Evolutionary conservation across 192 early-diverging fungal genomes (phyloP).

Genomic region (Gamsiella multidivaricata): DNA sequence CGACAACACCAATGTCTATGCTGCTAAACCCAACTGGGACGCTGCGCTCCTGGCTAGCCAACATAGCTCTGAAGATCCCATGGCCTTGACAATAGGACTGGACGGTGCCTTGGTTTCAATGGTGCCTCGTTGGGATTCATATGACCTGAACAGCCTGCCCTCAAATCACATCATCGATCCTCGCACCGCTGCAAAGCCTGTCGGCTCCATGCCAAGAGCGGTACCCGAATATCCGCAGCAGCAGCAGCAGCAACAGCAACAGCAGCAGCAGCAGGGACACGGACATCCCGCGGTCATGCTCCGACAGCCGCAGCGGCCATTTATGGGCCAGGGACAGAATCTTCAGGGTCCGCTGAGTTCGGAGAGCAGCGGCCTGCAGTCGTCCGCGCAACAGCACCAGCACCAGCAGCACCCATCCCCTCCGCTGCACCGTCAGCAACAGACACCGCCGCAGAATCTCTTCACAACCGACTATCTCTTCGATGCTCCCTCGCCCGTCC

Average conservation of each 20-base stretch:
- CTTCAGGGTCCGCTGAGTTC: constrained; percentile 2
- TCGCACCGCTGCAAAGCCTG: constrained; percentile 1
- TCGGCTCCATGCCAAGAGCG: not conserved
- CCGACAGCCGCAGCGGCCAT: constrained; percentile 13
- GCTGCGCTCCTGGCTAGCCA: constrained; percentile 19
- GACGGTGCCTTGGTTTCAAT: constrained; percentile 29
- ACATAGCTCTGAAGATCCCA: constrained; percentile 4
- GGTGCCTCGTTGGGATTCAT: constrained; percentile 34
- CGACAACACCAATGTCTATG: not conserved
- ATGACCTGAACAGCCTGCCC: constrained; percentile 22
- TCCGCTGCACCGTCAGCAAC: constrained; percentile 11
- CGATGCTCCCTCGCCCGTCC: constrained; percentile 45
- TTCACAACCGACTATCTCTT: constrained; percentile 32
- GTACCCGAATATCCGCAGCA: constrained; percentile 5
- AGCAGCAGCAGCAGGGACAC: constrained; percentile 11
- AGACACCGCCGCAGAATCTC: constrained; percentile 13
- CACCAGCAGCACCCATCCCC: constrained; percentile 11
- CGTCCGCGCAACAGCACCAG: constrained; percentile 2
- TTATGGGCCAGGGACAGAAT: constrained; percentile 6
- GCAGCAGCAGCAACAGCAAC: constrained; percentile 17
- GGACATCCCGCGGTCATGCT: constrained; percentile 13
- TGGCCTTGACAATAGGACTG: constrained; percentile 33
- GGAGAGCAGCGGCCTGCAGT: constrained; percentile 5
- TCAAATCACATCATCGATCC: constrained; percentile 13
- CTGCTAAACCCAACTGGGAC: constrained; percentile 24